Base-by-base conservation (phyloP, 805 yeast genomes). In the Danielozyma ontarioensis region DNA sequence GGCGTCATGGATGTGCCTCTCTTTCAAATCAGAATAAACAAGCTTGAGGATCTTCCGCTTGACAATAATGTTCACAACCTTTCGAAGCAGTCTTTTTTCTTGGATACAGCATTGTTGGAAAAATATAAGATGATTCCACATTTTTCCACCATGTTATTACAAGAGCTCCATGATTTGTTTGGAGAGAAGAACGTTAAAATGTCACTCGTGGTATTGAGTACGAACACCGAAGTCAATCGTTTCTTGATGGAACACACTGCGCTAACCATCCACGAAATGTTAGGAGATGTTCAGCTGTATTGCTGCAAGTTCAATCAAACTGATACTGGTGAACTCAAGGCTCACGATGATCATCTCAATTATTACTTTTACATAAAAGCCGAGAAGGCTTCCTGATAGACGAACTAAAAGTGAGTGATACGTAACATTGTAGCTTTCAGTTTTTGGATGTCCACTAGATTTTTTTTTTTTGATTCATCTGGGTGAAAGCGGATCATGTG, bases 1-100 rank as follows among this genome's bases (percentile, higher is more conserved):
- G 72, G 72, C 2, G 29, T 41, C 2, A 34, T 66, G 8, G 69
- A 64, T 32, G 27, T 59, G 8, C 67, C 68, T 10, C 10, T 19
- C 8, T 10, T 8, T 10, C 4, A n/a, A 13, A 5, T 8, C 10
- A 10, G 25, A 5, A 24, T 19, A 6, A 10, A 10, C 8, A 19
- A 19, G 22, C 22, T 19, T 10, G 10, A 10, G 8, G 8, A 19
- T 6, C 10, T 19, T 6, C 22, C 22, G 22, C 10, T 19, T 6
- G 10, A 6, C 22, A 6, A 10, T 10, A 19, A 19, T 10, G 10
- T 6, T 10, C 10, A 6, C 22, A 19, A 10, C 10, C 8, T 19
- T 6, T 19, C 22, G 8, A 19, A 19, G 8, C 6, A 19, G 8
- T 19, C 22, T 10, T 10, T 6, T 6, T 29, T 33, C 7, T 33